These are phyloP conservation scores for Cochlearia excelsa DNA, from an alignment of 345 rosid species.

Conservation along the genomic window DNA sequence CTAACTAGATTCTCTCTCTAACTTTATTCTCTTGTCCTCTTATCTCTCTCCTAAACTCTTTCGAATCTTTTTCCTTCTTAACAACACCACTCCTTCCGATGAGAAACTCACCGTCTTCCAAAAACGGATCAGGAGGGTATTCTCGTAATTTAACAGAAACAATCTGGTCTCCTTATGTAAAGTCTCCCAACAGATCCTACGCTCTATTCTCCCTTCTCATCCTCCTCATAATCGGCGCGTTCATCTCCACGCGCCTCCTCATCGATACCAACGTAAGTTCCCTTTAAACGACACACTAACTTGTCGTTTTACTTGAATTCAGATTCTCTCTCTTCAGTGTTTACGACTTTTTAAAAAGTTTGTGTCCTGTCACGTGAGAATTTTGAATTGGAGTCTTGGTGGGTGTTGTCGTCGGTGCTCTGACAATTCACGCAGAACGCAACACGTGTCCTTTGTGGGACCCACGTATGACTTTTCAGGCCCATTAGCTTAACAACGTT, in stretches of 20 bases:
- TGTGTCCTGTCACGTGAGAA: constrained; percentile 27
- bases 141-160: constrained; percentile 4
- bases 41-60: too few relatives aligned
- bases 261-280: constrained; percentile 49
- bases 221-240: constrained; percentile 67
- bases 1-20: too few relatives aligned
- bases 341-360: neutral
- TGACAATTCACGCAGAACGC: neutral
- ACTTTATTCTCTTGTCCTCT: too few relatives aligned
- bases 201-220: constrained; percentile 38
- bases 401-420: constrained; percentile 19
- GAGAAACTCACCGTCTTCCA: constrained; percentile 33
- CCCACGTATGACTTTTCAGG: constrained; percentile 14
- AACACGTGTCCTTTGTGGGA: constrained; percentile 21
- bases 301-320: constrained; percentile 8
- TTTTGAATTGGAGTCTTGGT: constrained; percentile 11
- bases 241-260: constrained; percentile 55
- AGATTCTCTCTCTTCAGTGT: neutral
- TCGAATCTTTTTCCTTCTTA: too few relatives aligned
- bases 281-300: neutral
- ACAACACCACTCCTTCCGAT: neutral
- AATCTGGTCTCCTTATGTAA: constrained; percentile 11
- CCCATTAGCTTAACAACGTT: neutral
- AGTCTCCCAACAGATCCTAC: constrained; percentile 39
- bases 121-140: constrained; percentile 20